Conservation (phyloP, 2,329 filamentous ascomycete species). For the Aspergillus phoenicis region DNA sequence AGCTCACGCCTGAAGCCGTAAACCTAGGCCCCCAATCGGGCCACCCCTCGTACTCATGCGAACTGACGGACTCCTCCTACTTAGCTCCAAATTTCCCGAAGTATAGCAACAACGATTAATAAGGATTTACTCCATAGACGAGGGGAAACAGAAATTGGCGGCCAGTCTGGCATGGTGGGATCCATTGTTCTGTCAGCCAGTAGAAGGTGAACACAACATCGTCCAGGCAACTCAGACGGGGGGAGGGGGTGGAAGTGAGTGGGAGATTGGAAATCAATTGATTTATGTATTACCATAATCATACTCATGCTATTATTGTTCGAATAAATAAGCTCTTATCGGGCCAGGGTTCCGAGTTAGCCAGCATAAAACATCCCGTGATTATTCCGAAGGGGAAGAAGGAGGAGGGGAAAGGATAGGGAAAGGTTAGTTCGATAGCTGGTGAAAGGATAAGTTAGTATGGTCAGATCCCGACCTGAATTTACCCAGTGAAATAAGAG, state of each 20-base stretch:
- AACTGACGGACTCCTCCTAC: neutral
- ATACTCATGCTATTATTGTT: slow-evolving; percentile 21
- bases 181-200: slow-evolving; percentile 1
- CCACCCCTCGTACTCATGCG: neutral
- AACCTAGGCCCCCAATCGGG: neutral
- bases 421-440: neutral
- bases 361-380: slow-evolving; percentile 2
- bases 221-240: neutral
- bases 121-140: neutral
- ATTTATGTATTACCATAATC: slow-evolving; percentile 27
- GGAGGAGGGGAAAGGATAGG: neutral
- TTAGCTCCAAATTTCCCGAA: neutral
- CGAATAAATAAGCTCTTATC: slow-evolving; percentile 21
- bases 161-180: neutral
- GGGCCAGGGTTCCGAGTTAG: slow-evolving; percentile 4
- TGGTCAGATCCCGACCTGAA: slow-evolving; percentile 4
- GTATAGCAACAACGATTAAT: neutral
- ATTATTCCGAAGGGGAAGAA: neutral
- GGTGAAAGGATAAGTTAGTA: neutral
- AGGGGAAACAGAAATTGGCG: neutral
- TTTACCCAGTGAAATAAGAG: neutral
- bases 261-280: slow-evolving; percentile 17
- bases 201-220: neutral
- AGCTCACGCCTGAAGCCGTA: neutral
- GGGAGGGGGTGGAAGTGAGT: neutral